Base-by-base conservation (phyloP, 225 moss, liverwort and hornwort genomes). In the Anthoceros angustus region DNA sequence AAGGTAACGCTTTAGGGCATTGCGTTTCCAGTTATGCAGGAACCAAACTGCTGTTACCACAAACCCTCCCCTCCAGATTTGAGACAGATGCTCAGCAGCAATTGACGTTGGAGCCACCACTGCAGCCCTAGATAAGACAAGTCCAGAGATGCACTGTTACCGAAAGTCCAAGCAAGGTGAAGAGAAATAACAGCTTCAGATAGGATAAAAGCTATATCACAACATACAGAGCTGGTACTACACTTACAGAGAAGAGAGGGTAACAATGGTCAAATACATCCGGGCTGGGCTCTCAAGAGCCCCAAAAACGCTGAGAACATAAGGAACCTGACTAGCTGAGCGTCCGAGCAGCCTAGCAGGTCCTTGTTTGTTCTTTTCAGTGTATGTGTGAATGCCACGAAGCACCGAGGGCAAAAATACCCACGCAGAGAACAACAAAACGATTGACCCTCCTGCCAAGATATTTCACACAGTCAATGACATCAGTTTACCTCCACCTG, bases 31-130 rank as follows among this genome's bases (percentile, higher is more conserved):
- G 1, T 78, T 76, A 23, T 91, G 85, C 40, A 95, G 69, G 70
- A 95, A 95, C 86, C 86, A 91, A 25, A 91, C 83, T 23, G 84
- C 64, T 72, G 90, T 87, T 40, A 87, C 9, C 43, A 86, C 77
- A 66, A 83, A 85, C 64, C 83, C 75, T 46, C 85, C 95, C 39
- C 72, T 82, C 72, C 86, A 86, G 43, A 88, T 73, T 39, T 86
- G 90, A 62, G 75, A 63, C 41, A 91, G 67, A 70, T 81, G 86
- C 64, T 86, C 82, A 23, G 79, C 81, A 70, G 83, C 82, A 69
- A 79, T 63, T 10, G 88, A 69, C 32, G 65, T 84, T 12, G 95
- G 86, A 8, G 88, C 83, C 26, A 91, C 68, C 73, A 95, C 66
- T 64, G 74, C 75, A 25, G 80, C 95, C 25, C 95, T 95, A 15